These are phyloP conservation scores for Phaeosphaeria sp. DNA, from an alignment of 2,329 filamentous ascomycete genomes.

Conservation along the genomic window DNA sequence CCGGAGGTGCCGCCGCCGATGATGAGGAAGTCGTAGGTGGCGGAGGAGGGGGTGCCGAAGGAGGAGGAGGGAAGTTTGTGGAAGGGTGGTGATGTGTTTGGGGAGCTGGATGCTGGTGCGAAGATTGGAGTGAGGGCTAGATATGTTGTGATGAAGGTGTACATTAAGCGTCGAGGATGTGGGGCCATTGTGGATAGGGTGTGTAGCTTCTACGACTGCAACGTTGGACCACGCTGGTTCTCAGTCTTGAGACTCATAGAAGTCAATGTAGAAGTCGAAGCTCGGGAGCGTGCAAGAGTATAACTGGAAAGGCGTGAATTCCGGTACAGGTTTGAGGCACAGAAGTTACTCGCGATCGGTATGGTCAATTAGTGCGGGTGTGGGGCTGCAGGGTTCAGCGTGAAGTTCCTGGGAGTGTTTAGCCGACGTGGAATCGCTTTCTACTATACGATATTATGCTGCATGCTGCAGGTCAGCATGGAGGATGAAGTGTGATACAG, in stretches of 20 bases:
- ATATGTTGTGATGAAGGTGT: neutral
- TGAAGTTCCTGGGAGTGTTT: neutral
- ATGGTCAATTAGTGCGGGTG: neutral
- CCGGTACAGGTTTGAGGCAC: neutral
- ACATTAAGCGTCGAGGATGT: neutral
- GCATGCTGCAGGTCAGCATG: neutral
- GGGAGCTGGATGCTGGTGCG: neutral
- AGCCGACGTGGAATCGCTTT: too few species aligned
- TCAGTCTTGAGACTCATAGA: too few species aligned
- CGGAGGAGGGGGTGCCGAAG: slow-evolving; percentile 29
- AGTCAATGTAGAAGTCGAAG: too few species aligned
- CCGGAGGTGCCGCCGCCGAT: slow-evolving; percentile 34
- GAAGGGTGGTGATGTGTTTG: neutral
- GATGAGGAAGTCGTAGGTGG: slow-evolving; percentile 34
- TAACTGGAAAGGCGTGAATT: too few species aligned
- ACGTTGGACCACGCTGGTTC: too few species aligned
- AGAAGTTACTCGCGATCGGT: neutral
- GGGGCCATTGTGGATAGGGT: neutral
- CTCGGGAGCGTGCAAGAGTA: too few species aligned
- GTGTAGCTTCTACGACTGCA: neutral
- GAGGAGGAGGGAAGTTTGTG: slow-evolving; percentile 27
- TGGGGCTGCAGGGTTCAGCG: neutral
- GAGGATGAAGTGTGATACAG: neutral
- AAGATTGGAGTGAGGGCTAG: neutral
- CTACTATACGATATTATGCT: too few species aligned